These are phyloP conservation scores for Phaeolepiota aurea DNA, from an alignment of 768 basidiomycete genomes.

Conservation along the genomic window DNA sequence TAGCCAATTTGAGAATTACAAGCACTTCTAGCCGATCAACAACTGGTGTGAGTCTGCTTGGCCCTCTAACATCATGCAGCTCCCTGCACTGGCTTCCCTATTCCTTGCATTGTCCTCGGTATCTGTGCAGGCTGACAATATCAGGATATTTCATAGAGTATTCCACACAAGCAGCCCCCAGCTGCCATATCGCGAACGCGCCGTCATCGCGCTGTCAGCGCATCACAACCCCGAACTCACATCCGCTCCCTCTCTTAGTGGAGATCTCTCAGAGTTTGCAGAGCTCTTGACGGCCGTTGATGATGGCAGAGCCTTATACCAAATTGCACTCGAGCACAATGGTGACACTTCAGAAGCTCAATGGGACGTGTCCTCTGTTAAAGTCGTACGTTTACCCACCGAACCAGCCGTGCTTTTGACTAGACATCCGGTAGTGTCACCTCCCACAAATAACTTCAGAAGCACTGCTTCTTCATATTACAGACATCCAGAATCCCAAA, in stretches of 20 bases:
- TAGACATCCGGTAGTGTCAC: conserved; percentile 48
- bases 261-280: conserved; percentile 40
- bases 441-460: conserved; percentile 46
- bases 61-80: conserved; percentile 12
- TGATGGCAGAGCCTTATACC: conserved; percentile 47
- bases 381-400: conserved; percentile 35
- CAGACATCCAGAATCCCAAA: conserved; percentile 24
- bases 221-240: conserved; percentile 26
- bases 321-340: conserved; percentile 56
- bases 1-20: not conserved
- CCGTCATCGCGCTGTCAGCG: conserved; percentile 24
- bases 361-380: conserved; percentile 56
- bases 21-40: not conserved
- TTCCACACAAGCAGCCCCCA: conserved; percentile 34
- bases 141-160: conserved; percentile 41
- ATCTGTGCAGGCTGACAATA: conserved; percentile 12
- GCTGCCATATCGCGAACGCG: conserved; percentile 35
- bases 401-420: conserved; percentile 5
- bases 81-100: conserved; percentile 7
- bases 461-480: conserved; percentile 47
- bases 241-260: conserved; percentile 29
- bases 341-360: conserved; percentile 30
- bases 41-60: not conserved
- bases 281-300: conserved; percentile 24
- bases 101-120: conserved; percentile 8